These are phyloP conservation scores for Salinomyces thailandicus DNA, from an alignment of 2,329 filamentous ascomycete genomes.

Conservation along the genomic window DNA sequence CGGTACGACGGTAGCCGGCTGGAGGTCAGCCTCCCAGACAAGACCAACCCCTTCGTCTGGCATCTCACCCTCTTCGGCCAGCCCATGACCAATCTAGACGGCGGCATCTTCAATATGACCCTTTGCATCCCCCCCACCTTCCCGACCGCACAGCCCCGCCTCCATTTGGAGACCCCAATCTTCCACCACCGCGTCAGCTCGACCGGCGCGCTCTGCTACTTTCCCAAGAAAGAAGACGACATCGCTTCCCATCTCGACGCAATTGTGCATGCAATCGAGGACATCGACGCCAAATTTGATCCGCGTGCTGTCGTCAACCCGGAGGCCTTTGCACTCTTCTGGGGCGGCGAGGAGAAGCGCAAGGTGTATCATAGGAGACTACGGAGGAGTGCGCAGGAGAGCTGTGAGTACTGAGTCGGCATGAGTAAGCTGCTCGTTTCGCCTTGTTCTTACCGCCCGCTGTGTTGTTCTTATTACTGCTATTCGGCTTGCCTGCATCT, in stretches of 20 bases:
- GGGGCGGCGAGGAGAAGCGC: slow-evolving; percentile 68
- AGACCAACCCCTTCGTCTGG: slow-evolving; percentile 81
- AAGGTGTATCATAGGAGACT: slow-evolving; percentile 76
- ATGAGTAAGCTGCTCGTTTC: no score
- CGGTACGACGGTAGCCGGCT: slow-evolving; percentile 53
- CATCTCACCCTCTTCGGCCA: slow-evolving; percentile 77
- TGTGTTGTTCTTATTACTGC: background rate
- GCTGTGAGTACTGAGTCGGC: slow-evolving; percentile 32
- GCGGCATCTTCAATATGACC: slow-evolving; percentile 74
- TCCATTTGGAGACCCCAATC: slow-evolving; percentile 66
- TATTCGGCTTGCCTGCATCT: background rate
- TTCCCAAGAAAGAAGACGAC: slow-evolving; percentile 60
- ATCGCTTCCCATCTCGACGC: slow-evolving; percentile 73
- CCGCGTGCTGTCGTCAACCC: slow-evolving; percentile 78
- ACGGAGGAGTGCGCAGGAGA: slow-evolving; percentile 60
- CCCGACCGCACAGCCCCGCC: slow-evolving; percentile 70
- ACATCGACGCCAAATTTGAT: slow-evolving; percentile 80
- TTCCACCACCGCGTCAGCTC: slow-evolving; percentile 78
- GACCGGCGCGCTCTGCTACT: slow-evolving; percentile 76
- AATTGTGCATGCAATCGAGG: slow-evolving; percentile 72
- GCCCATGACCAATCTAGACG: slow-evolving; percentile 87
- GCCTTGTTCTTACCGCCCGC: no score
- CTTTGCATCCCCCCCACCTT: slow-evolving; percentile 75
- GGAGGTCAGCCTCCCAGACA: slow-evolving; percentile 62
- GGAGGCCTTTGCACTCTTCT: slow-evolving; percentile 76